These are phyloP conservation scores for Ramaria sp. DNA, from an alignment of 768 basidiomycete genomes.

Conservation along the genomic window DNA sequence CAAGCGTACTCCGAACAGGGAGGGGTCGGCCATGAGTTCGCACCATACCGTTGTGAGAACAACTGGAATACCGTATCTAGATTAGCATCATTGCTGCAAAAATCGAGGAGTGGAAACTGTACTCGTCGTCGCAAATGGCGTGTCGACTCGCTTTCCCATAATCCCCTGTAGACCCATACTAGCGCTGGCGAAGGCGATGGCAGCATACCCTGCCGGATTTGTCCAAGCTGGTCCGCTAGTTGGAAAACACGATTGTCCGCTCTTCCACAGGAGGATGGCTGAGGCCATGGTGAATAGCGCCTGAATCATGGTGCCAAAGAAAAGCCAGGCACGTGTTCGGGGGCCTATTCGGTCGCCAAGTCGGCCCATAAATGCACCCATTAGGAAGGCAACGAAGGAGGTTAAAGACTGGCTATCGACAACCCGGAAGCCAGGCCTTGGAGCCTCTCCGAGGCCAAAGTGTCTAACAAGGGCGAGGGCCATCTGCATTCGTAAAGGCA, in stretches of 20 bases:
- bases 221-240: slow-evolving; percentile 43
- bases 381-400: slow-evolving; percentile 67
- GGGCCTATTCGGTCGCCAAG: slow-evolving; percentile 75
- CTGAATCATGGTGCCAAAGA: slow-evolving; percentile 60
- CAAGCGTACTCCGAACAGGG: slow-evolving; percentile 46
- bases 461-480: slow-evolving; percentile 72
- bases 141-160: slow-evolving; percentile 69
- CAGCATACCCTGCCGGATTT: slow-evolving; percentile 51
- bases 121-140: slow-evolving; percentile 73
- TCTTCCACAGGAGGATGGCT: slow-evolving; percentile 63
- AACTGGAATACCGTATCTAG: slow-evolving; percentile 29
- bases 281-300: slow-evolving; percentile 65
- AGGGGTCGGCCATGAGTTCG: slow-evolving; percentile 74
- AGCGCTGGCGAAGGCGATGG: slow-evolving; percentile 71
- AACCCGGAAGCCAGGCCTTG: slow-evolving; percentile 44
- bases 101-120: slow-evolving; percentile 19
- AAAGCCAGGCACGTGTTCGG: slow-evolving; percentile 66
- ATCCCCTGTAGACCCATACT: slow-evolving; percentile 79
- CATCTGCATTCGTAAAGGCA: slow-evolving; percentile 40
- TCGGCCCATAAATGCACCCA: slow-evolving; percentile 69
- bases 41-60: slow-evolving; percentile 86
- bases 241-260: slow-evolving; percentile 30
- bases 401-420: slow-evolving; percentile 78
- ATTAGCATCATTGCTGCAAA: neutral
- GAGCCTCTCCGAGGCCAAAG: slow-evolving; percentile 26